Base-by-base conservation (phyloP, 2,329 filamentous ascomycete species). In the Helicocarpus griseus region DNA sequence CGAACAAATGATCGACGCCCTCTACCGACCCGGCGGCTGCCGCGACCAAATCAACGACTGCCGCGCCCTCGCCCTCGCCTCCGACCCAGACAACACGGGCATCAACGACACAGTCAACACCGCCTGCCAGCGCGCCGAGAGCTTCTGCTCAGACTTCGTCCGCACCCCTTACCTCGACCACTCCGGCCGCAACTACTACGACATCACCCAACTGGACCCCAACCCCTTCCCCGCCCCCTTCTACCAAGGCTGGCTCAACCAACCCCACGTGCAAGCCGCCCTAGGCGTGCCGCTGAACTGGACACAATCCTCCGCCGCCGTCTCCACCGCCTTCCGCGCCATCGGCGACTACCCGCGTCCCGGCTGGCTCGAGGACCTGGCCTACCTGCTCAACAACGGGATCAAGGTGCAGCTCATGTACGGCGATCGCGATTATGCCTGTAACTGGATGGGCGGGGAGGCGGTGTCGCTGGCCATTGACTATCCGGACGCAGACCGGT, bases 281-380 rank as follows among this genome's bases (percentile, higher is more conserved):
- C 72, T 85, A 1, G 82, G 81, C 4, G 76, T 80, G 0, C 78
- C 78, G 0, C 63, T 83, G 19, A 83, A 84, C 63, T 83, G 74
- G 68, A 78, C 78, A 0, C 61, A 68, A 14, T 66, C 67, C 2
- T 71, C 69, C 6, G 50, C 58, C 2, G 69, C 72, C 11, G 77
- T 80, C 1, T 65, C 66, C 8, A 49, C 57, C 3, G 74, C 71
- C 1, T 82, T 82, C 56, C 39, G 54, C 0, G 56, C 58, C 1
- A 74, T 72, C 5, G 75, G 75, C 21, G 75, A 79, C 58, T 75
- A 76, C 54, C 64, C 70, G 1, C 69, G 74, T 13, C 69, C 56
- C 17, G 69, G 66, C 14, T 68, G 65, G 49, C 56, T 68, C 3
- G 57, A 63, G 11, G 63, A 70, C 33, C 50, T 70, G 2, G 63